Evolutionary conservation across 208 protist species (phyloP).

Genomic region (Phytomonas sp.): DNA sequence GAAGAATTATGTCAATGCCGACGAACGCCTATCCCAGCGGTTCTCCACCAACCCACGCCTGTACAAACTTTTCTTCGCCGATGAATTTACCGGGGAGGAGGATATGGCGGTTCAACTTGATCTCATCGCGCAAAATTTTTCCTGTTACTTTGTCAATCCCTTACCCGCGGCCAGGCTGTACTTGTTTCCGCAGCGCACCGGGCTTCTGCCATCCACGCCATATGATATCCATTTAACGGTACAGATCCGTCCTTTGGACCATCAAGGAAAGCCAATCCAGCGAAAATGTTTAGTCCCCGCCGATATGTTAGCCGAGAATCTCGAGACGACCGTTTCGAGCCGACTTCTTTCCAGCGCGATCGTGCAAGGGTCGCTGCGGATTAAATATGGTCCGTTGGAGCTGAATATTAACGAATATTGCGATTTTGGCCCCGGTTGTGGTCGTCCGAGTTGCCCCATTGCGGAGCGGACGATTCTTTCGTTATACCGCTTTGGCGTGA

Average conservation of each 20-base stretch:
- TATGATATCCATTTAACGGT: constrained; percentile 70
- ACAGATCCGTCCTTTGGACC: constrained; percentile 47
- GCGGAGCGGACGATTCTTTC: constrained; percentile 77
- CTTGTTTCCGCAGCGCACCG: constrained; percentile 61
- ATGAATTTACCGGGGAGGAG: constrained; percentile 80
- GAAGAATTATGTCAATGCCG: constrained; percentile 42
- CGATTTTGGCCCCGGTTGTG: constrained; percentile 78
- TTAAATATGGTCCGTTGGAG: constrained; percentile 75
- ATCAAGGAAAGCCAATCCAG: constrained; percentile 41
- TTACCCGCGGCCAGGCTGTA: constrained; percentile 63
- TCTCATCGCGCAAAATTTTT: constrained; percentile 49
- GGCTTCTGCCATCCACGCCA: constrained; percentile 42
- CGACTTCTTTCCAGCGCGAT: constrained; percentile 58
- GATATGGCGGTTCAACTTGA: constrained; percentile 80
- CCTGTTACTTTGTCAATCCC: constrained; percentile 71
- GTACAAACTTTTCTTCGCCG: constrained; percentile 85
- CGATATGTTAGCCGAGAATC: constrained; percentile 68
- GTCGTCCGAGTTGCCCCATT: constrained; percentile 61
- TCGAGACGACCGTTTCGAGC: constrained; percentile 55
- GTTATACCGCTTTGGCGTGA: constrained; percentile 75
- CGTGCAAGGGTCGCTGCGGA: constrained; percentile 69
- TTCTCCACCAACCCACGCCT: constrained; percentile 68
- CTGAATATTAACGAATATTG: constrained; percentile 84
- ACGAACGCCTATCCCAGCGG: constrained; percentile 40
- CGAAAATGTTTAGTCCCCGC: constrained; percentile 60